phyloP scores from a whole-genome alignment of 2,329 filamentous ascomycete genomes.

The Fusarium guadeloupense region DNA sequence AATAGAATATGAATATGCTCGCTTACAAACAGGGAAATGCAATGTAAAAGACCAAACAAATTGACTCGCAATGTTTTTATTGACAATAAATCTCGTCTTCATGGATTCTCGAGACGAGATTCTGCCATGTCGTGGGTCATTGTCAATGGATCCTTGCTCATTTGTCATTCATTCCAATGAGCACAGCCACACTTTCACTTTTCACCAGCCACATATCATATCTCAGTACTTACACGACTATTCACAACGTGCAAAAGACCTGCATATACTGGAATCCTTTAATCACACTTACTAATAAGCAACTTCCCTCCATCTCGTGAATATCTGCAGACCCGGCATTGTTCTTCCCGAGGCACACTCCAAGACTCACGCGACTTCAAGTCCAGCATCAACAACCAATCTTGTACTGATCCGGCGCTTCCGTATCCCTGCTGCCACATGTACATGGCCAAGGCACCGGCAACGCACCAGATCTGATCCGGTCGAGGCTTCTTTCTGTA shows the following conservation, averaged over 20 bases:
- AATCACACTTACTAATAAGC: background rate
- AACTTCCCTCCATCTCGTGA: background rate
- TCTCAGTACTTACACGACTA: too few relatives aligned
- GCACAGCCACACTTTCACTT: constrained; percentile 2
- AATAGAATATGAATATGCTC: background rate
- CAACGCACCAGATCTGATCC: constrained; percentile 11
- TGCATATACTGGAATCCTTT: background rate
- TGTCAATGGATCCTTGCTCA: constrained; percentile 14
- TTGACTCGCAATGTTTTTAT: background rate
- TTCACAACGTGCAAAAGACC: background rate
- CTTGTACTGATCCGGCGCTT: constrained; percentile 2
- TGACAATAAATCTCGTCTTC: constrained; percentile 14
- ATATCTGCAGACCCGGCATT: constrained; percentile 9
- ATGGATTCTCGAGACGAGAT: constrained; percentile 12
- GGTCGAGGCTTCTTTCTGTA: constrained; percentile 2
- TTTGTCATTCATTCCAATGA: constrained; percentile 10
- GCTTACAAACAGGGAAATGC: background rate
- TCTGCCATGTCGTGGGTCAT: constrained; percentile 19
- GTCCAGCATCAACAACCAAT: constrained; percentile 7
- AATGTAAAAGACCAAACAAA: background rate
- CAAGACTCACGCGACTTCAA: background rate
- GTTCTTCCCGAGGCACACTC: constrained; percentile 19
- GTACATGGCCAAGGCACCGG: constrained; percentile 7
- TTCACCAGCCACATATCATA: constrained; percentile 1
- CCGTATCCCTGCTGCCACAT: background rate